Evolutionary conservation across 768 basidiomycete species (phyloP), one percentile per base, ranked within the genome.

Genomic region (Tricholoma bakamatsutake): DNA sequence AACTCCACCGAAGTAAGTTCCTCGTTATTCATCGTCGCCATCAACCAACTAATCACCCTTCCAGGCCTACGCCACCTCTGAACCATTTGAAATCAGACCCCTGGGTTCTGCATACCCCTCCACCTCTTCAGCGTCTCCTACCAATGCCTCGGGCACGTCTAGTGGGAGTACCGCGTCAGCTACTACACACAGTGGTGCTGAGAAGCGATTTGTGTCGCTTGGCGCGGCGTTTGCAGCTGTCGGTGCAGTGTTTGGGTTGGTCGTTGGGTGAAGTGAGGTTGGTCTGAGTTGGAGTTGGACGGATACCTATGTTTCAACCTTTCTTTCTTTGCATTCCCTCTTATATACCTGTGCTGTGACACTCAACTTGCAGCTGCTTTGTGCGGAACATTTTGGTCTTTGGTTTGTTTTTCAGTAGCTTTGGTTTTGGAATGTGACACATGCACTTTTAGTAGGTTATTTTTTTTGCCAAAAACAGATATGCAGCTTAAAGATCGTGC

Each of bases 51-150:
- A 45, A 45, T 12, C 7, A 27, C 5, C 52, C 39, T 11, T 17
- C 40, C 59, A 90, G 83, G 56, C 89, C 53, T 88, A 76, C 57
- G 82, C 83, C 11, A 63, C 67, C 35, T 81, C 84, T 27, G 47
- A 75, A 54, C 65, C 69, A 4, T 90, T 90, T 67, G 80, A 82
- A 66, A 76, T 90, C 48, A 61, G 61, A 42, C 28, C 62, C 31
- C 40, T 56, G 4, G 61, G 62, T 17, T 59, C 62, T 7, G 5
- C 57, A 9, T 62, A 62, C 49, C 62, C 62, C n/a, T 51, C 59
- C 53, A n/a, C 27, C 17, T 60, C 61, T n/a, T 8, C 17, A 4
- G 11, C 46, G 17, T 30, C 28, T 3, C 9, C 46, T 2, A 31
- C 15, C 28, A 31, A 9, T n/a, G 11, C 30, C 15, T n/a, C 46